Evolutionary conservation across 345 rosid genomes (phyloP).

Genomic region (Salix brachista): DNA sequence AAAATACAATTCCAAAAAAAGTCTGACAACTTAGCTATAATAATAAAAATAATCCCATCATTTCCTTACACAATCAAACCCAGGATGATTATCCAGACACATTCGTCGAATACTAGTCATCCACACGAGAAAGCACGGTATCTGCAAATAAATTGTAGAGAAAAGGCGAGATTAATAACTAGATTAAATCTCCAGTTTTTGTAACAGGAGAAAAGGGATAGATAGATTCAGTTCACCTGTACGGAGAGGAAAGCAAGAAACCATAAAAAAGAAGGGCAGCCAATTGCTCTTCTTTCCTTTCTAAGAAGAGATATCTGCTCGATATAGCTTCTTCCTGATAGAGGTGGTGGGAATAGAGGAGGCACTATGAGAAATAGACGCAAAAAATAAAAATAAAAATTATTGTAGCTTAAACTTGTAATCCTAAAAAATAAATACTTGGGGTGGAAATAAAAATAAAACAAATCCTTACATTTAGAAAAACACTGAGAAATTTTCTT

Average conservation of each 20-base stretch:
- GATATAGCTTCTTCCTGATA: slow-evolving; percentile 66
- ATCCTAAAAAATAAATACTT: no score
- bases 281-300: slow-evolving; percentile 50
- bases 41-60: neutral
- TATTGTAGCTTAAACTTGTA: no score
- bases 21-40: neutral
- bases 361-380: slow-evolving; percentile 55
- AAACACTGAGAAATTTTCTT: slow-evolving; percentile 46
- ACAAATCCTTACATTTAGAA: slow-evolving; percentile 52
- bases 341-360: slow-evolving; percentile 70
- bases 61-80: slow-evolving; percentile 74
- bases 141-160: slow-evolving; percentile 38
- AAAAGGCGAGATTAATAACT: neutral
- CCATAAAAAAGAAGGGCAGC: slow-evolving; percentile 85
- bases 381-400: neutral
- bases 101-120: slow-evolving; percentile 73
- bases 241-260: slow-evolving; percentile 52
- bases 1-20: neutral
- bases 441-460: neutral
- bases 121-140: slow-evolving; percentile 80
- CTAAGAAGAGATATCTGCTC: slow-evolving; percentile 54
- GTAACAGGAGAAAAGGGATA: neutral
- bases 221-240: slow-evolving; percentile 43
- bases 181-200: neutral
- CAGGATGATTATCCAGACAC: slow-evolving; percentile 78